Evolutionary conservation across 2,329 filamentous ascomycete genomes (phyloP), one percentile per base, ranked within the genome.

Genomic region (Xylaria sp.): DNA sequence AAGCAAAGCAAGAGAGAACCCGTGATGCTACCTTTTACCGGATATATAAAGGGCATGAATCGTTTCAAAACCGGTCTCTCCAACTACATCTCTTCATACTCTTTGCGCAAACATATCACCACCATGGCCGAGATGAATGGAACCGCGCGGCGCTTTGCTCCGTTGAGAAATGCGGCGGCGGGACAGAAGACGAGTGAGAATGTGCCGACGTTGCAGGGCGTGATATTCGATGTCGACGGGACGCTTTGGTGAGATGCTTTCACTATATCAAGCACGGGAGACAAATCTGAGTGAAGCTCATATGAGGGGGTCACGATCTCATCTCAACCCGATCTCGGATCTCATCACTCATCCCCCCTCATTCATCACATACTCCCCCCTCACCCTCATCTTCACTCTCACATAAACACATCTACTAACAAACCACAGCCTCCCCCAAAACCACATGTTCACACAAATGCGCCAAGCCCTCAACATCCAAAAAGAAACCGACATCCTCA

Each of bases 371-470:
- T 35, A 58, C 30, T 0, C 16, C n/a, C 8, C 35, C 18, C 48
- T 16, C 47, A 23, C 8, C 37, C 37, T 13, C 54, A 46, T 46
- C 51, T 46, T 55, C 46, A 49, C 48, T 13, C 39, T 49, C 23
- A 53, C 18, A 13, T 8, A 44, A 39, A 37, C 16, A 9, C n/a
- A 7, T 2, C 52, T 34, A 61, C 58, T 60, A 57, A 63, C 56
- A 51, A 1, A 53, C 50, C 50, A 49, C 64, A 96, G 92, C 72
- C 78, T 92, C 59, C 93, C 93, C 0, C 93, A 97, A 75, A 94
- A 89, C 67, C 91, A 96, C 81, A 99, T 97, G 93, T 97, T 97
- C 76, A 74, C 76, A 18, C 83, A 95, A 71, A 97, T 99, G 93
- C 88, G 87, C 65, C 71, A 77, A 11, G 87, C 85, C 6, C 83